phyloP scores from a whole-genome alignment of 1,139 yeast species.

The Candida dubliniensis region DNA sequence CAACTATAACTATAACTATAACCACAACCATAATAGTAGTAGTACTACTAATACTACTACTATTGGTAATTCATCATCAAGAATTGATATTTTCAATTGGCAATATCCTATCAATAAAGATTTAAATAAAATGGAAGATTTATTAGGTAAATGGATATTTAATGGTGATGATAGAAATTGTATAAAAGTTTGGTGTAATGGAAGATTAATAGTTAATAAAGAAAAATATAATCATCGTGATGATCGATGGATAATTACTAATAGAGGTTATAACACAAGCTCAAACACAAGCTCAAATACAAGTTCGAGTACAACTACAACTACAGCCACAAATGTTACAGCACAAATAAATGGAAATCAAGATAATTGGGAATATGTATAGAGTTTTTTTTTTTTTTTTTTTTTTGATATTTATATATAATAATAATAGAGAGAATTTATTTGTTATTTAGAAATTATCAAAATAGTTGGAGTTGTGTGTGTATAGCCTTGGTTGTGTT shows the following conservation, averaged over 20 bases:
- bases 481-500: too few relatives aligned
- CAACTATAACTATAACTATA: conserved; percentile 18
- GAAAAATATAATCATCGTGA: conserved; percentile 6
- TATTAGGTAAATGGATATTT: conserved; percentile 89
- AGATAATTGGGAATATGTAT: too few relatives aligned
- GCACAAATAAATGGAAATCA: too few relatives aligned
- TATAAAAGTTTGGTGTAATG: conserved; percentile 77
- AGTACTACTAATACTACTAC: too few relatives aligned
- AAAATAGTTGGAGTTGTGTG: too few relatives aligned
- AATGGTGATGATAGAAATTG: conserved; percentile 94
- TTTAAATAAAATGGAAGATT: conserved; percentile 39
- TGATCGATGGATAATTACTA: conserved; percentile 7
- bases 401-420: too few relatives aligned
- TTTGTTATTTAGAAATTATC: too few relatives aligned
- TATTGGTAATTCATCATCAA: too few relatives aligned
- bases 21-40: too few relatives aligned
- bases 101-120: conserved; percentile 35
- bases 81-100: conserved; percentile 74
- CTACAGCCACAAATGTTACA: neutral
- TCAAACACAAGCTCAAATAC: too few relatives aligned
- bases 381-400: too few relatives aligned
- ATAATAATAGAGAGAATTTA: too few relatives aligned
- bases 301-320: neutral
- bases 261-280: neutral
- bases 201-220: conserved; percentile 56